phyloP scores from a whole-genome alignment of 306 rosid genomes.

The Vigna mungo region DNA sequence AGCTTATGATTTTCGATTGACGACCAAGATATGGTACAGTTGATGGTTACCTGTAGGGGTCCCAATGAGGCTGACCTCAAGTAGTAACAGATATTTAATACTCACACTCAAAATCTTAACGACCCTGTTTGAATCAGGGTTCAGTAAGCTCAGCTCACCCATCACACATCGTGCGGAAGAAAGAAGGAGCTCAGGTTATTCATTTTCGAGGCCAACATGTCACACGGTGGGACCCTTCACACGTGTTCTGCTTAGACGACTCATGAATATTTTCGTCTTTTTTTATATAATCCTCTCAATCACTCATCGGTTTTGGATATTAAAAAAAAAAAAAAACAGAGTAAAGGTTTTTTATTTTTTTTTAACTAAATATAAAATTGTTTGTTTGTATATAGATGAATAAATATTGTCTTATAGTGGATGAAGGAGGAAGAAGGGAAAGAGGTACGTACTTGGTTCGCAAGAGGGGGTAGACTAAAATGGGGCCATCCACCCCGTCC shows the following conservation, averaged over 20 bases:
- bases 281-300: background rate
- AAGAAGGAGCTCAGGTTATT: background rate
- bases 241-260: background rate
- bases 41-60: background rate
- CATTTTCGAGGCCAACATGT: background rate
- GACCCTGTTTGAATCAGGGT: background rate
- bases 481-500: slow-evolving; percentile 80
- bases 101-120: slow-evolving; percentile 17
- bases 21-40: slow-evolving; percentile 20
- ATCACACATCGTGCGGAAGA: background rate
- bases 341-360: background rate
- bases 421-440: background rate
- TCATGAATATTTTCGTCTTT: background rate
- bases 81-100: slow-evolving; percentile 2
- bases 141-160: background rate
- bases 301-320: background rate
- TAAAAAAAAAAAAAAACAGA: background rate
- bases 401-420: too few species aligned
- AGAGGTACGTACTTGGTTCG: slow-evolving; percentile 38
- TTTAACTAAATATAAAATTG: background rate
- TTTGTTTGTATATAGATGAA: background rate
- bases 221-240: slow-evolving; percentile 15
- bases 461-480: slow-evolving; percentile 73
- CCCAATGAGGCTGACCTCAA: slow-evolving; percentile 25
- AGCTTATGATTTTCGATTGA: background rate